phyloP scores from a whole-genome alignment of 306 rosid species.

The Arachis stenosperma region DNA sequence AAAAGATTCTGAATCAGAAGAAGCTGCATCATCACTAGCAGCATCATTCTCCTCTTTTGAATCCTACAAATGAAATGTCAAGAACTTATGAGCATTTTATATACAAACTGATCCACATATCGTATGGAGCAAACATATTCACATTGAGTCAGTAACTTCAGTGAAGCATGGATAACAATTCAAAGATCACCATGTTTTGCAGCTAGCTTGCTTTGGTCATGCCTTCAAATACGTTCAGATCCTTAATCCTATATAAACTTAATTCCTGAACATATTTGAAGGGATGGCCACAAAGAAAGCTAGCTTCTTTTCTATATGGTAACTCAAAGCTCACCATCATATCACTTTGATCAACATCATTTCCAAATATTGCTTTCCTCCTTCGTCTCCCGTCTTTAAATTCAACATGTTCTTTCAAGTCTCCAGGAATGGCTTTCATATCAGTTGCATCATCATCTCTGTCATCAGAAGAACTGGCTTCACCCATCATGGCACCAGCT shows the following conservation, averaged over 20 bases:
- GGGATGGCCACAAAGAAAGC: conserved; percentile 13
- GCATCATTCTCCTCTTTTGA: conserved; percentile 58
- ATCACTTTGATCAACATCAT: conserved; percentile 56
- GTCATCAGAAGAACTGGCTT: conserved; percentile 44
- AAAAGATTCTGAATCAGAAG: conserved; percentile 50
- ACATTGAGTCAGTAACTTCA: background rate
- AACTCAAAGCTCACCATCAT: conserved; percentile 53
- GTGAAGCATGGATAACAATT: conserved; percentile 4
- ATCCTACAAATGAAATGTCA: conserved; percentile 55
- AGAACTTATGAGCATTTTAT: conserved; percentile 25
- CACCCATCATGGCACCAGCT: conserved; percentile 32
- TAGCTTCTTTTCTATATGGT: conserved; percentile 6
- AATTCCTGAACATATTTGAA: conserved; percentile 16
- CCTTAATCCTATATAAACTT: background rate
- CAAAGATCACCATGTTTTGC: no score
- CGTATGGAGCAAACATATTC: conserved; percentile 23
- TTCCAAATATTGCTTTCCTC: conserved; percentile 69
- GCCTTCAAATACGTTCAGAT: background rate
- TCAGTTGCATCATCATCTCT: conserved; percentile 42
- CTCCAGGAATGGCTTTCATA: conserved; percentile 34
- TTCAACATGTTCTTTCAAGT: conserved; percentile 71
- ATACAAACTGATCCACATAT: conserved; percentile 21
- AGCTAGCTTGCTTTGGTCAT: no score
- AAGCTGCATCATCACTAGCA: conserved; percentile 38
- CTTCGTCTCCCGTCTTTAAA: conserved; percentile 76